A percentile compares a stretch with the other conserved stretches of the same genome.
Evolutionary conservation across 1,284 basidiomycete species (phyloP).

Genomic region (Coriolopsis trogii): DNA sequence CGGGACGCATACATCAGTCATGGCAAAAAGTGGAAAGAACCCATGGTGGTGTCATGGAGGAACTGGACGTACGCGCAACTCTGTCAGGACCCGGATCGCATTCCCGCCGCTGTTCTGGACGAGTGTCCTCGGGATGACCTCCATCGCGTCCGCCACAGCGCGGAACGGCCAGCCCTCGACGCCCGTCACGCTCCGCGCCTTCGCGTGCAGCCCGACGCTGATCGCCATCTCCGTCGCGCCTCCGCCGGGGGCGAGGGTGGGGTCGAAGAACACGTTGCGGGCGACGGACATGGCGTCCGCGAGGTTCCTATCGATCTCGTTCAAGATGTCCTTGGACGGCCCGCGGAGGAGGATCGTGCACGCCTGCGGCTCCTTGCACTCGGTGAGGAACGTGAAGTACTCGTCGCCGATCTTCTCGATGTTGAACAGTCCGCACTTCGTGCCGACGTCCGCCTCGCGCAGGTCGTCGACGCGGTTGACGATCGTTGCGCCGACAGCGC

Average conservation of each 20-base stretch:
- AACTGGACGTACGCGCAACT: conserved; percentile 62
- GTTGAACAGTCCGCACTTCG: conserved; percentile 92
- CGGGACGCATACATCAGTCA: background rate
- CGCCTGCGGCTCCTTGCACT: conserved; percentile 93
- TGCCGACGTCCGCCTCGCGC: conserved; percentile 90
- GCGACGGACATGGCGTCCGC: conserved; percentile 98
- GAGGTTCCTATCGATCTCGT: conserved; percentile 97
- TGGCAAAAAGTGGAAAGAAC: background rate
- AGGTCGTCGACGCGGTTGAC: conserved; percentile 97
- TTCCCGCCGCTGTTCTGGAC: conserved; percentile 97
- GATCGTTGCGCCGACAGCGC: conserved; percentile 95
- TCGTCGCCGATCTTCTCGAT: conserved; percentile 98
- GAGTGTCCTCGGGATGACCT: conserved; percentile 95
- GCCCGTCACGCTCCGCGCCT: conserved; percentile 79
- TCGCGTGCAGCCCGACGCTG: conserved; percentile 85
- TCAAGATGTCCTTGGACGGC: conserved; percentile 96
- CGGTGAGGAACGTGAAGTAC: conserved; percentile 97
- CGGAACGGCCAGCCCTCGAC: conserved; percentile 91
- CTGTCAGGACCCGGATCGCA: conserved; percentile 90
- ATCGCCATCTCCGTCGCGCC: conserved; percentile 99
- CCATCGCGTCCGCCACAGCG: conserved; percentile 95
- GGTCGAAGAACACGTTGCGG: conserved; percentile 97
- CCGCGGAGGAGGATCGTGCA: conserved; percentile 99
- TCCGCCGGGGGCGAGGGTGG: conserved; percentile 88
- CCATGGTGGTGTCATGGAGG: background rate